Conservation (phyloP, 495 filamentous ascomycete genomes). For the Staphylotrichum longicolle region DNA sequence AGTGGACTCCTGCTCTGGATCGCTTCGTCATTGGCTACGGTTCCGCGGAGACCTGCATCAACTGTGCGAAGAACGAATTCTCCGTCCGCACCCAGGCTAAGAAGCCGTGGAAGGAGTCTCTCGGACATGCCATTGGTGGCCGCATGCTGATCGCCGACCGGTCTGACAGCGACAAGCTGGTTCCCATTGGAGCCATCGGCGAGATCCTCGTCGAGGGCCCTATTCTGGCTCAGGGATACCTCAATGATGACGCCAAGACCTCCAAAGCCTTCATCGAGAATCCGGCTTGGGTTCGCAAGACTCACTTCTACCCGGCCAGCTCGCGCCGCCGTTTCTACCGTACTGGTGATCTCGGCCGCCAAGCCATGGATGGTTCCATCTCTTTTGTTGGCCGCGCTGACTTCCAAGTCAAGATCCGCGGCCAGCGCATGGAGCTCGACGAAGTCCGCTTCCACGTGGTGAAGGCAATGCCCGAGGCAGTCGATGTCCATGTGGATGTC, state of each 20-base stretch:
- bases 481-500: slow-evolving; percentile 4
- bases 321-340: slow-evolving; percentile 5
- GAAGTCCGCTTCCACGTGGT: slow-evolving; percentile 14
- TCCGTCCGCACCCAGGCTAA: slow-evolving; percentile 12
- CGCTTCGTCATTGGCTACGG: slow-evolving; percentile 17
- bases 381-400: slow-evolving; percentile 8
- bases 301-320: not conserved
- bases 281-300: slow-evolving; percentile 15
- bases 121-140: slow-evolving; percentile 11
- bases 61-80: slow-evolving; percentile 19
- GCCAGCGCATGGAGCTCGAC: slow-evolving; percentile 17
- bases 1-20: slow-evolving; percentile 9
- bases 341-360: slow-evolving; percentile 15
- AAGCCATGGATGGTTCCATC: slow-evolving; percentile 10
- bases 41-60: slow-evolving; percentile 15
- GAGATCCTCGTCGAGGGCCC: slow-evolving; percentile 15
- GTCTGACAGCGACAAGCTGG: slow-evolving; percentile 8
- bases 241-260: slow-evolving; percentile 11
- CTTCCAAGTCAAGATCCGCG: slow-evolving; percentile 14
- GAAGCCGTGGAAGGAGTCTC: slow-evolving; percentile 17
- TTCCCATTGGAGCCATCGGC: slow-evolving; percentile 9
- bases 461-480: slow-evolving; percentile 4
- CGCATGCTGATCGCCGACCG: slow-evolving; percentile 16
- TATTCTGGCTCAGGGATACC: slow-evolving; percentile 11
- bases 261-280: slow-evolving; percentile 7